Evolutionary conservation across 192 early-diverging fungal genomes (phyloP), one percentile per base, ranked within the genome.

Genomic region (Coemansia interrupta): DNA sequence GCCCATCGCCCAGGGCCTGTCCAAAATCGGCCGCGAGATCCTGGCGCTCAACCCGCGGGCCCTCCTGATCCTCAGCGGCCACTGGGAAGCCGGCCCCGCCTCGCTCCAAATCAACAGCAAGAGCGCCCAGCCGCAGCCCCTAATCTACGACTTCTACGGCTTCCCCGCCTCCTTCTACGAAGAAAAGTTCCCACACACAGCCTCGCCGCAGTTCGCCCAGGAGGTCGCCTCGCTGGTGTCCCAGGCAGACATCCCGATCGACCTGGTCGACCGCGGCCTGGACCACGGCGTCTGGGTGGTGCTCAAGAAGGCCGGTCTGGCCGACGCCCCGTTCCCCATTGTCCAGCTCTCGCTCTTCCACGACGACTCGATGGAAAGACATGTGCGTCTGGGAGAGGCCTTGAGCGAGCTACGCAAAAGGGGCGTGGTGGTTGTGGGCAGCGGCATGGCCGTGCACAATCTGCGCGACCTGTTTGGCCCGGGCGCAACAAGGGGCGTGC

Each of bases 221-320:
- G 56, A 74, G 22, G 76, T 87, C 2, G 72, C 82, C 22, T 66
- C 82, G 14, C 44, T 86, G 20, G 52, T 89, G n/a, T 49, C 61
- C 0, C 44, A 81, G 53, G 73, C 72, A 54, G 30, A 53, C 4
- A 75, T 87, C 13, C 29, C 72, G 0, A 80, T 81, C 15, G 65
- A 74, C 4, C 48, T 57, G 8, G 72, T 80, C 3, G 72, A 83
- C 28, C 75, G 85, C 13, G 87, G 87, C 3, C 72, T 85, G 19
- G 87, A 89, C 47, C 87, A 89, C 52, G 87, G 87, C 19, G 81
- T 82, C 2, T 89, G 87, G 87, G 84, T 87, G 0, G 85, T 83
- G 4, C 55, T 87, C 22, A 82, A 87, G 36, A 70, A 84, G 15
- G 85, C 85, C n/a, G 72, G 87, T 11, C 63, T 80, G 41, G 73